Base-by-base conservation (phyloP, 495 filamentous ascomycete genomes). In the Penicillium angulare region DNA sequence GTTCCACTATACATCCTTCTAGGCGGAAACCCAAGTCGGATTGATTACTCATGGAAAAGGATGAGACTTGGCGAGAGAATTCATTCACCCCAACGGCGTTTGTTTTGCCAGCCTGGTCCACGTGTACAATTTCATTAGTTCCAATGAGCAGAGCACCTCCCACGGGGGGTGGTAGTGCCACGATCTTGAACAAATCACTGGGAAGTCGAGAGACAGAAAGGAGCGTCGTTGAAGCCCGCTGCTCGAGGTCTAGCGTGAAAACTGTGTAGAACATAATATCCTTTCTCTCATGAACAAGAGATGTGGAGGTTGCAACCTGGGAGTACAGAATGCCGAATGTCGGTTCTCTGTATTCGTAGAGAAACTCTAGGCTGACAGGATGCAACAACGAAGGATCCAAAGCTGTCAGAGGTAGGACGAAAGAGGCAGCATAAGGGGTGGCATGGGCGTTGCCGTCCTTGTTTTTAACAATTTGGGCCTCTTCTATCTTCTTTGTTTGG, bases 311-410 rank as follows among this genome's bases (percentile, higher is more conserved):
- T 47, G 79, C 73, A 47, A 78, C 69, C 42, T 84, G 82, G 1
- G 89, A 86, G 47, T 90, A 95, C 35, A 98, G 71, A 54, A 98
- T 90, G 29, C 93, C 93, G 70, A 99, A 96, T 1, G 93, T 97
- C 21, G 93, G 93, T 69, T 96, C 93, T 51, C 93, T 86, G 67
- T 97, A 99, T 72, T 97, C 92, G 74, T 97, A 82, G 51, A 99
- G 78, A 68, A 99, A 99, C 32, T 88, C 84, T 59, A 99, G 79
- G 58, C 93, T 90, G 65, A 96, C 86, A 34, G 92, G 89, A 69
- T 96, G 86, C 41, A 87, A 80, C 50, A 97, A 78, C 49, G 79
- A 84, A 56, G 91, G 88, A 60, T 99, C 92, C 66, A 99, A 78
- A 57, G 87, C 81, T 45, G 90, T 86, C 64, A 96, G 73, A 43